Evolutionary conservation across 352 stramenopile genomes (phyloP).

Genomic region (Globisporangium cederbergense): DNA sequence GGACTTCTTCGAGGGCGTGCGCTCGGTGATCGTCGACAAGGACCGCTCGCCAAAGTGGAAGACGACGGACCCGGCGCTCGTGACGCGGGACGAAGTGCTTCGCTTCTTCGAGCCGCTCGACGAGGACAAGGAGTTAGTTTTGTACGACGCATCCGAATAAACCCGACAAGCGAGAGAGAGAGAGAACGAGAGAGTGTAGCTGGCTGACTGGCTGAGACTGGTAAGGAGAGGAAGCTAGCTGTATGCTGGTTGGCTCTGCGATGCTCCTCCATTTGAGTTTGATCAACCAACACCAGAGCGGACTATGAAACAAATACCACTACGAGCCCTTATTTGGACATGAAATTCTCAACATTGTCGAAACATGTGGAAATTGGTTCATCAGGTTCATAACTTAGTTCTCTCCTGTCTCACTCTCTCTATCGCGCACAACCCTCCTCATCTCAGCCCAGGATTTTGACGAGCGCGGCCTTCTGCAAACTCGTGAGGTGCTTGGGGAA

Average conservation of each 20-base stretch:
- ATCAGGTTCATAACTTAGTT: slow-evolving; percentile 4
- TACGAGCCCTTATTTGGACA: too few species aligned
- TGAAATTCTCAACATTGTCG: neutral
- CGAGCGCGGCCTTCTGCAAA: slow-evolving; percentile 88
- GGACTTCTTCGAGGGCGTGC: slow-evolving; percentile 97
- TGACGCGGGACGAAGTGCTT: slow-evolving; percentile 70
- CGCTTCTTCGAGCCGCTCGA: slow-evolving; percentile 77
- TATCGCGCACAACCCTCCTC: neutral
- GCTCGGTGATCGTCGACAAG: slow-evolving; percentile 95
- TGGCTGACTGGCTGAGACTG: neutral
- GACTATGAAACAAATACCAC: neutral
- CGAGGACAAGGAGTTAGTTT: slow-evolving; percentile 72
- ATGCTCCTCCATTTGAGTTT: neutral
- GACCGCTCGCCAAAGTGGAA: slow-evolving; percentile 92
- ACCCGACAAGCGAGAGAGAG: neutral
- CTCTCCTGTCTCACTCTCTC: neutral
- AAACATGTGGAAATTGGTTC: neutral
- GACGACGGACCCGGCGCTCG: slow-evolving; percentile 50
- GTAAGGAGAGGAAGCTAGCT: neutral
- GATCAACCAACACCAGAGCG: neutral
- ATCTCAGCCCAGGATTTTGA: slow-evolving; percentile 68
- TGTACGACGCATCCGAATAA: slow-evolving; percentile 47
- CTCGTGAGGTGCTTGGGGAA: slow-evolving; percentile 93
- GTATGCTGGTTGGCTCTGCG: too few species aligned
- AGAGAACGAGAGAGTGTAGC: neutral